These are phyloP conservation scores for Cornus kousa DNA, from an alignment of 148 eudicot species.

Conservation along the genomic window DNA sequence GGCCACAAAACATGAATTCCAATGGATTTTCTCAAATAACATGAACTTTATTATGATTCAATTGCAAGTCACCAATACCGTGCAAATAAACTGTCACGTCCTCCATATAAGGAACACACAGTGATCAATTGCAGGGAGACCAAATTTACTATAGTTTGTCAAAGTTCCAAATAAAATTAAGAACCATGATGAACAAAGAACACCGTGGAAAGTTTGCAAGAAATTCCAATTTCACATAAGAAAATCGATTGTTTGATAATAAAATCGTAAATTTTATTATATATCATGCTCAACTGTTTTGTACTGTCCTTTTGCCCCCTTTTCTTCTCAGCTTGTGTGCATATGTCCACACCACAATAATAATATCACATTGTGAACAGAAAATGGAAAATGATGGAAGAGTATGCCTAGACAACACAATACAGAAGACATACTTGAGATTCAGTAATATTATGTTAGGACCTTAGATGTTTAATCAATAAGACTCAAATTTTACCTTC, in stretches of 20 bases:
- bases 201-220: background rate
- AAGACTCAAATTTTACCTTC: background rate
- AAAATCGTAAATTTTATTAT: background rate
- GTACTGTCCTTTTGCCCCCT: background rate
- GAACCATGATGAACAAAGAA: background rate
- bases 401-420: background rate
- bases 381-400: background rate
- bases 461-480: background rate
- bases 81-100: background rate
- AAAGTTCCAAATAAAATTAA: background rate
- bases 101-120: background rate
- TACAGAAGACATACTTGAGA: background rate
- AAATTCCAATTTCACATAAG: background rate
- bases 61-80: background rate
- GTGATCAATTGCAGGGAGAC: background rate
- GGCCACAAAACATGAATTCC: background rate
- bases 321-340: too few species aligned
- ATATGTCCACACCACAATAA: background rate
- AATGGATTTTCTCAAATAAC: background rate
- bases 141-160: background rate
- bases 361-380: background rate
- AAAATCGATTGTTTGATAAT: background rate
- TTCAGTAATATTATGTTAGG: background rate
- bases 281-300: background rate
- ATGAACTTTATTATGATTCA: background rate